Percentiles rank a stretch among this genome's conserved stretches.
Conservation (phyloP, 345 rosid species). For the Camelina laxa region DNA sequence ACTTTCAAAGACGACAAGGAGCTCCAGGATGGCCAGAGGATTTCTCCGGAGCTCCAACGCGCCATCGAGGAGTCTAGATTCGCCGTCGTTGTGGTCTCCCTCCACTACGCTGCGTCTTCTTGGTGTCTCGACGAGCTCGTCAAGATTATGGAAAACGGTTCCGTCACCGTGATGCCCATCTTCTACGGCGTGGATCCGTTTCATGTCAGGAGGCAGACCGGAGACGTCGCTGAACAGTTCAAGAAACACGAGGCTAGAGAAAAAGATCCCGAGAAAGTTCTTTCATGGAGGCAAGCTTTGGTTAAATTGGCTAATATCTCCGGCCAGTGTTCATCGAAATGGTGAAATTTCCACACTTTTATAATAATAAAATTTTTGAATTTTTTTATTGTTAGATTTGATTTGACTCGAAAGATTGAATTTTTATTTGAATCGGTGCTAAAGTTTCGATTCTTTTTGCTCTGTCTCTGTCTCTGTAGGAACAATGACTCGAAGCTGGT, state of each 20-base stretch:
- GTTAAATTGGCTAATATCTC: conserved; percentile 14
- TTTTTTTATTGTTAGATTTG: not conserved
- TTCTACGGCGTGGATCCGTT: conserved; percentile 43
- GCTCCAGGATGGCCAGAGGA: conserved; percentile 21
- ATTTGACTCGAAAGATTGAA: not conserved
- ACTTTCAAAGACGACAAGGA: conserved; percentile 42
- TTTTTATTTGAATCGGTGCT: not conserved
- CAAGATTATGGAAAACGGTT: conserved; percentile 21
- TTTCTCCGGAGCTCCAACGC: conserved; percentile 29
- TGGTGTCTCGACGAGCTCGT: conserved; percentile 44
- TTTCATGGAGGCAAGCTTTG: conserved; percentile 40
- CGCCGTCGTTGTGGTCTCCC: conserved; percentile 40
- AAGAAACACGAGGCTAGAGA: conserved; percentile 30
- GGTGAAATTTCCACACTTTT: conserved; percentile 27
- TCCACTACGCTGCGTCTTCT: conserved; percentile 31
- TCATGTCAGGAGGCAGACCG: conserved; percentile 26
- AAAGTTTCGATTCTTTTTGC: not conserved
- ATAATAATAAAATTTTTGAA: not conserved
- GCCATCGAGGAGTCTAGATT: conserved; percentile 39
- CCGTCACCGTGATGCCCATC: conserved; percentile 37
- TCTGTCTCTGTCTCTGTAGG: not conserved
- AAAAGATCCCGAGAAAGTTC: conserved; percentile 22
- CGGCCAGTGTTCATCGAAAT: conserved; percentile 16
- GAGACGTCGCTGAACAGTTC: conserved; percentile 31
- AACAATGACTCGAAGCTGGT: conserved; percentile 35